These are phyloP conservation scores for Barnettozyma pratensis DNA, from an alignment of 805 yeast species.

Conservation along the genomic window DNA sequence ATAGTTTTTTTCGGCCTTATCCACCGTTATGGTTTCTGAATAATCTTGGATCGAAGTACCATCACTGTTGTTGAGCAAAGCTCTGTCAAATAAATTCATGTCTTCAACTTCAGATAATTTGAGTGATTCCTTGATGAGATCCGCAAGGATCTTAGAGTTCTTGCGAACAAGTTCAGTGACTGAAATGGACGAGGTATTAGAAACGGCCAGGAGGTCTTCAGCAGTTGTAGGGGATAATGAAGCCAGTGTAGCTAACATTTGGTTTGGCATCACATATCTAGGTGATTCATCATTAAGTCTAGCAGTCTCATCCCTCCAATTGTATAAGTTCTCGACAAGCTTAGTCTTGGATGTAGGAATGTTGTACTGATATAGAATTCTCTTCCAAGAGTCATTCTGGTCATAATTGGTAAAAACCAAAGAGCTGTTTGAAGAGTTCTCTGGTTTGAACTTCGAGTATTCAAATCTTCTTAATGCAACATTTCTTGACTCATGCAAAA, in stretches of 20 bases:
- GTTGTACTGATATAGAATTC: conserved; percentile 58
- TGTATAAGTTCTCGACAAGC: conserved; percentile 54
- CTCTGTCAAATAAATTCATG: conserved; percentile 31
- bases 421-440: conserved; percentile 16
- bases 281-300: conserved; percentile 78
- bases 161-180: conserved; percentile 53
- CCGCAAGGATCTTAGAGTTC: conserved; percentile 52
- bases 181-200: conserved; percentile 25
- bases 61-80: neutral
- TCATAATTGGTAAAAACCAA: conserved; percentile 46
- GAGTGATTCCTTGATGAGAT: conserved; percentile 38
- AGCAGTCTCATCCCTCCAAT: conserved; percentile 83
- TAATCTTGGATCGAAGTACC: neutral
- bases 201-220: conserved; percentile 45
- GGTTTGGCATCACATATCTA: conserved; percentile 80
- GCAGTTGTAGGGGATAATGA: conserved; percentile 53
- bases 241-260: conserved; percentile 58
- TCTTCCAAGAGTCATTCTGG: conserved; percentile 61
- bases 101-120: conserved; percentile 30
- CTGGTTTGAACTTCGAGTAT: conserved; percentile 59
- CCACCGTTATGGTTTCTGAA: conserved; percentile 6
- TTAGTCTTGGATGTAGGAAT: conserved; percentile 49
- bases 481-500: conserved; percentile 66
- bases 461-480: conserved; percentile 83
- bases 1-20: conserved; percentile 11